Base-by-base conservation (phyloP, 1,284 basidiomycete genomes). In the Fistulinella staudtii region DNA sequence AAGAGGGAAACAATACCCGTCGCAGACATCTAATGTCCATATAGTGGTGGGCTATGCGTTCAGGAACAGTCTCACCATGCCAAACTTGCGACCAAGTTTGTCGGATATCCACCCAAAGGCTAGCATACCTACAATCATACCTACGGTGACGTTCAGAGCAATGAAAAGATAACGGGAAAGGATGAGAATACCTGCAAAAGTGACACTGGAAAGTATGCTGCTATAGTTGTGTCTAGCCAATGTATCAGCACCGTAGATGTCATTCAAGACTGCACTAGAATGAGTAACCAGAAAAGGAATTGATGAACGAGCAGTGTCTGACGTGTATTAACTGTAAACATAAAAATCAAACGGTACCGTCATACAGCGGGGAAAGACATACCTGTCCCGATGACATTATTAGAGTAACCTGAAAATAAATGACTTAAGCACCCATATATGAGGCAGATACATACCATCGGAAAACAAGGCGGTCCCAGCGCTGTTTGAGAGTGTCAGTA, bases 381-480 rank as follows among this genome's bases (percentile, higher is more conserved):
- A 85, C 85, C 85, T 60, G 64, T 72, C 50, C 87, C 85, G 54
- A 92, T 89, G 50, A 89, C 73, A 56, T 77, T 79, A 60, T 92
- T 92, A 25, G 85, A 82, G 63, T 91, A 91, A n/a, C 88, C 85
- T 87, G 52, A 36, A 27, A 21, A 38, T 14, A 9, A 45, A 34
- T 30, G 18, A 38, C 14, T 6, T 50, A 30, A 49, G 41, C 36
- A 20, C 8, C 10, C 1, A 10, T 23, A 17, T 1, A 31, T 24
- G 18, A 39, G 23, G 37, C 24, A 39, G 25, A 25, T 20, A 33
- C 39, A n/a, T 69, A 84, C 88, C 89, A 65, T 93, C 90, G 28
- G 86, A 89, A 71, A 93, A 91, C 43, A 92, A 72, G 34, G 89
- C 89, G 5, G 89, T 90, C 53, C 90, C 89, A 58, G 85, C 87